Evolutionary conservation across 2,329 filamentous ascomycete genomes (phyloP), one percentile per base, ranked within the genome.

Genomic region (Chaetoscypha palmicola): DNA sequence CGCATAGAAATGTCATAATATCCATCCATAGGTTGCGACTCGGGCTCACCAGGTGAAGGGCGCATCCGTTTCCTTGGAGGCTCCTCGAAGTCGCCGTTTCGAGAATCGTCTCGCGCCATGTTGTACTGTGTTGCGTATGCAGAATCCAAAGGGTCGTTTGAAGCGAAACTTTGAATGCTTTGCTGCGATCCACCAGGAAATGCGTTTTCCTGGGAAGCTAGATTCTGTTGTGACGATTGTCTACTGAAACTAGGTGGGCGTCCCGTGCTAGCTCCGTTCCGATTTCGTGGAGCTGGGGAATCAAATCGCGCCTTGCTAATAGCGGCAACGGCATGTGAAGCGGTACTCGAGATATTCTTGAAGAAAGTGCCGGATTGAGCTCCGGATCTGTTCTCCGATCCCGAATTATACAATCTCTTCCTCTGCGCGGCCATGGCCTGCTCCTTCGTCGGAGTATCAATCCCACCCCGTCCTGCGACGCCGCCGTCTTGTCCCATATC

Each of bases 391-490:
- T 74, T 79, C 46, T 94, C 87, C 41, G 78, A 71, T 35, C 74
- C 77, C 37, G 78, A 74, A 53, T 84, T 94, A 67, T 96, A 97
- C 66, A 96, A 79, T 53, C 91, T 79, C 65, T 98, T 97, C 54
- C 92, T 73, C 66, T 89, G 84, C 4, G 91, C 91, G 9, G 92
- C 92, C 90, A 97, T 95, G 48, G 92, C 92, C 66, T 97, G 92
- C 66, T 97, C 92, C 66, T 98, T 98, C 28, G 92, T 98, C 0
- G 92, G 92, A 0, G 92, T 97, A 58, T 97, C 91, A 56, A 95
- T 76, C 54, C 82, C 79, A 36, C 84, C 86, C 36, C 81, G 78
- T 44, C 83, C 82, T 4, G 83, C 78, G 39, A 79, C 66, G 38
- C 80, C 81, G 38, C 86, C 84, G 48, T 90, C 83, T 54, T 83